These are phyloP conservation scores for Candida tropicalis DNA, from an alignment of 1,139 yeast species.

Conservation along the genomic window DNA sequence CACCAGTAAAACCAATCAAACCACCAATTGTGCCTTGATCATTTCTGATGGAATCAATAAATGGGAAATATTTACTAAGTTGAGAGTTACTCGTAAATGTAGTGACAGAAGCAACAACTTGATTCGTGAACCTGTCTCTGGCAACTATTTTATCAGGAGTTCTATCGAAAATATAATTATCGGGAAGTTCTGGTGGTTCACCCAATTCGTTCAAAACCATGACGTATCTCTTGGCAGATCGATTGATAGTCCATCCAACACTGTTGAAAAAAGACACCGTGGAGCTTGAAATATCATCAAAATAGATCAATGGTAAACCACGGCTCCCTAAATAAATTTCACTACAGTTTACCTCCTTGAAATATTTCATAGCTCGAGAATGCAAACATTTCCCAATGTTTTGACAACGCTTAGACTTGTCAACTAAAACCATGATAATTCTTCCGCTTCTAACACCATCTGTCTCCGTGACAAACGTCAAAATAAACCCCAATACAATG, in stretches of 20 bases:
- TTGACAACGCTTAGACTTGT: conserved; percentile 57
- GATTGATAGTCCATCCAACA: conserved; percentile 41
- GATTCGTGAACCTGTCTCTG: conserved; percentile 32
- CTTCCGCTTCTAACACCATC: conserved; percentile 45
- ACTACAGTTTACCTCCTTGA: conserved; percentile 46
- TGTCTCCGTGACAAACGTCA: conserved; percentile 50
- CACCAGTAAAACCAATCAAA: conserved; percentile 59
- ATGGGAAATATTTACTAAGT: conserved; percentile 55
- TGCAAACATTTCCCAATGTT: conserved; percentile 62
- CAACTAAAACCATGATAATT: conserved; percentile 54
- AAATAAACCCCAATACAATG: conserved; percentile 57
- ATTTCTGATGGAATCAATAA: conserved; percentile 33
- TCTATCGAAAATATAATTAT: conserved; percentile 1
- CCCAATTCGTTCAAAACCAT: conserved; percentile 49
- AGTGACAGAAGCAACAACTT: conserved; percentile 57
- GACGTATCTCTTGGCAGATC: conserved; percentile 28
- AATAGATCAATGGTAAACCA: conserved; percentile 54
- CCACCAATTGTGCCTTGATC: conserved; percentile 40
- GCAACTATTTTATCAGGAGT: conserved; percentile 2
- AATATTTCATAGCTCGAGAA: conserved; percentile 55
- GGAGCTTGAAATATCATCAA: conserved; percentile 31
- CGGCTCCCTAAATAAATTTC: conserved; percentile 50
- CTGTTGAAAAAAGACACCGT: conserved; percentile 35
- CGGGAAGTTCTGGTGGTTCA: conserved; percentile 41
- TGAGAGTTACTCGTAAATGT: conserved; percentile 53